phyloP scores from a whole-genome alignment of 331 rosid species.

The Malus hybrid region DNA sequence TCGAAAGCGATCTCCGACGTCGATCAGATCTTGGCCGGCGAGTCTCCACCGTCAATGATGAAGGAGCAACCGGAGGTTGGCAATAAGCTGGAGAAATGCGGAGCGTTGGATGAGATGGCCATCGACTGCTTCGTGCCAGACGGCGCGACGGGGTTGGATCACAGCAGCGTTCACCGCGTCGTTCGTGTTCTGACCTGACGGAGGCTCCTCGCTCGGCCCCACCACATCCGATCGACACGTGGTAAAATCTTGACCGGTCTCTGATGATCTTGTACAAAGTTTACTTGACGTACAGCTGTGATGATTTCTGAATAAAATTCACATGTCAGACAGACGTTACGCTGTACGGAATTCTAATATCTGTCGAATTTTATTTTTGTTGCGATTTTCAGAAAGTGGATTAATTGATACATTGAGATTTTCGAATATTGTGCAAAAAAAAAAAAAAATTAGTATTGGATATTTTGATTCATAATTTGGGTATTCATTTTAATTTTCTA shows the following conservation, averaged over 20 bases:
- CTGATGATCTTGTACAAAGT: not conserved
- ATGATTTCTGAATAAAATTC: no score
- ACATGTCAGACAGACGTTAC: no score
- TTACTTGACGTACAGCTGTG: no score
- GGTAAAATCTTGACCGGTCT: not conserved
- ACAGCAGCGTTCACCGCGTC: not conserved
- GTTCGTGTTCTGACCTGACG: not conserved
- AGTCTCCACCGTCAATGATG: not conserved
- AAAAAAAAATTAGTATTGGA: not conserved
- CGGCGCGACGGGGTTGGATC: not conserved
- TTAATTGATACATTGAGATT: not conserved
- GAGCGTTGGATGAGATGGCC: constrained; percentile 1
- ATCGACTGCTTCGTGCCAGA: constrained; percentile 3
- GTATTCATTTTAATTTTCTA: not conserved
- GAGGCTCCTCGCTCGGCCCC: no score
- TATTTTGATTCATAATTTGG: not conserved
- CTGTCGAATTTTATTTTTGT: not conserved
- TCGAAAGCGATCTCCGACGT: not conserved
- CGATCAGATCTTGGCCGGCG: not conserved
- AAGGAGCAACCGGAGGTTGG: not conserved
- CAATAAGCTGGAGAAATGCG: not conserved
- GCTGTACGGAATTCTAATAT: no score
- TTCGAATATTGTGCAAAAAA: not conserved
- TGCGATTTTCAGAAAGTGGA: not conserved
- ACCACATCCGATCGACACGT: not conserved